Evolutionary conservation across 2,329 filamentous ascomycete species (phyloP), one percentile per base, ranked within the genome.

Genomic region (Curvularia sp.): DNA sequence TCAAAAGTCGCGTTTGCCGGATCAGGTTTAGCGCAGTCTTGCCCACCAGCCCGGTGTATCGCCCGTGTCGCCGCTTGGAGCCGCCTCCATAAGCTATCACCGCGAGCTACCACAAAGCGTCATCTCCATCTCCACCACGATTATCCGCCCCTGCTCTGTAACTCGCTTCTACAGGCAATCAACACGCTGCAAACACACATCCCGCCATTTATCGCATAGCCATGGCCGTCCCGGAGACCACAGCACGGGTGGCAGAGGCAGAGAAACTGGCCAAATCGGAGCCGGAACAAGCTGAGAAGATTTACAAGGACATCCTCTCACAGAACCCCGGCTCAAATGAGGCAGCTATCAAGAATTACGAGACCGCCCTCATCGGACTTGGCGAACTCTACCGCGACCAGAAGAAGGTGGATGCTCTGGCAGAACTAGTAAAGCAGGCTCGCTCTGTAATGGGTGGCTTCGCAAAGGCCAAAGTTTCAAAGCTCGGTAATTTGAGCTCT

Each of bases 391-490:
- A 97, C 80, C 87, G 93, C 69, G 93, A 97, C 80, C 87, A 91
- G 80, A 91, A 90, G 88, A 90, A 80, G 79, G 88, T 83, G 70
- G 84, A 95, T 75, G 91, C 96, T 73, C 88, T 99, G 60, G 92
- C 96, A 63, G 89, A 93, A 71, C 86, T 99, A 66, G 89, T 99
- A 72, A 93, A 90, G 75, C 91, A 92, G 78, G 97, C 93, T 79
- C 88, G 94, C 75, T 90, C 91, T 66, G 91, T 95, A 44, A 88
- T 99, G 66, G 97, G 94, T 58, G 95, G 92, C 64, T 98, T 99
- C 79, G 95, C 95, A 66, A 97, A 98, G 84, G 95, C 96, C 63
- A 99, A 99, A 87, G 98, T 95, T 31, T 92, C 95, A 56, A 99
- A 99, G 82, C 85, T 99, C 63, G 92, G 95, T 98, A 88, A 44